Conservation (phyloP, 345 rosid species). For the Murraya koenigii region DNA sequence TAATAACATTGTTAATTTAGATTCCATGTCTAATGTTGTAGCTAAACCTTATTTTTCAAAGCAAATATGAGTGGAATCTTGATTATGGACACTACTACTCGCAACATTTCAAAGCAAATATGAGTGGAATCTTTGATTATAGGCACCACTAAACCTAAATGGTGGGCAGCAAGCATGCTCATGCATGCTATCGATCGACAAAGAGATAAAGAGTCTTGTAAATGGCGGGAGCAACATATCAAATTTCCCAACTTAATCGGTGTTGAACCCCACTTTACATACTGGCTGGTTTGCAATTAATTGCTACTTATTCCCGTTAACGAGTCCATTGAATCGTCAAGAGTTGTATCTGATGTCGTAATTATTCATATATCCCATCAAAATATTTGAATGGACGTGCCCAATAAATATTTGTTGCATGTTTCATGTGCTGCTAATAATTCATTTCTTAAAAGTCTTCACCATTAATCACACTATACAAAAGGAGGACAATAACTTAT, state of each 20-base stretch:
- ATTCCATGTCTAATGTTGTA: background rate
- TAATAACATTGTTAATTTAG: no score
- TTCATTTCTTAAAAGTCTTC: background rate
- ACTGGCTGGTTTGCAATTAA: background rate
- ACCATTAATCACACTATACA: background rate
- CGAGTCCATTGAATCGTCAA: background rate
- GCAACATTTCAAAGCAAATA: constrained; percentile 1
- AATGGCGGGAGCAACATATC: background rate
- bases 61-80: constrained; percentile 27
- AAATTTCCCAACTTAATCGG: background rate
- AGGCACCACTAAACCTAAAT: background rate
- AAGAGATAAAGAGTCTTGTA: background rate
- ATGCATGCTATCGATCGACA: background rate
- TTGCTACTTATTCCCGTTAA: background rate
- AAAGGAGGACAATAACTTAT: background rate
- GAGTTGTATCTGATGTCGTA: background rate
- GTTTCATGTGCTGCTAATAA: background rate
- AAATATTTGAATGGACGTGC: background rate
- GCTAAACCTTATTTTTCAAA: constrained; percentile 11
- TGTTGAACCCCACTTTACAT: background rate
- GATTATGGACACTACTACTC: constrained; percentile 13
- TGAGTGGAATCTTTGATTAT: constrained; percentile 27
- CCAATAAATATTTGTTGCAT: background rate
- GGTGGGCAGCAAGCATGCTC: constrained; percentile 1
- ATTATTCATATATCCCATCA: background rate